Base-by-base conservation (phyloP, 352 stramenopile species). In the Phytophthora agathidicida region DNA sequence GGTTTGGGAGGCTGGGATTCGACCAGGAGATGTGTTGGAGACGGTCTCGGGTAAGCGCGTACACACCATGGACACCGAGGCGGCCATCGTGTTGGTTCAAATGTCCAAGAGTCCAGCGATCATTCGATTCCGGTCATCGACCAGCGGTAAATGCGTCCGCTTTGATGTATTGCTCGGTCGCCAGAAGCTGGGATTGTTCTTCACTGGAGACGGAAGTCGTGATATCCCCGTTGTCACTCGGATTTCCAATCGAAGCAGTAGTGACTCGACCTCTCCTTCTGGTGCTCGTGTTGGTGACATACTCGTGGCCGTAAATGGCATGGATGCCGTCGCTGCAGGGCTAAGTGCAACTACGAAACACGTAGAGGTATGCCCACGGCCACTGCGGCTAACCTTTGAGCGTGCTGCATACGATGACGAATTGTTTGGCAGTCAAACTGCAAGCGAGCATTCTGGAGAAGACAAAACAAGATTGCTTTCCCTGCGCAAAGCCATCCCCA, bases 341-440 rank as follows among this genome's bases (percentile, higher is more conserved):
- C 60, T 91, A 0, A 51, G 51, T 3, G 32, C 59, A 7, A 65
- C 74, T 14, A 74, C 75, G 39, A 68, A 74, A 33, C 67, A 78
- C 30, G 44, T 89, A 1, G 50, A 64, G 7, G 46, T 60, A 7
- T 70, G 69, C 8, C 60, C 60, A 24, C 65, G 68, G 5, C 77
- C 77, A 16, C 22, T 84, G 35, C 73, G 48, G 20, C 57, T 91
- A 38, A 89, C 70, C 5, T 88, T 91, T 16, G 74, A 89, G 53
- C 81, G 78, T 13, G 31, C 58, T 7, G 35, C 42, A 19, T 73
- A 69, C 31, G 54, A 72, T 24, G 54, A 39, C 16, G 35, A 32
- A 3, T 62, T 33, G 39, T 33, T 54, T 55, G 24, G 24, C 36
- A 54, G 30, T 7, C 65, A 73, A 55, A 31, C 5, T n/a, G 26